Conservation (phyloP, 495 filamentous ascomycete species). For the Penicillium crystallinum region DNA sequence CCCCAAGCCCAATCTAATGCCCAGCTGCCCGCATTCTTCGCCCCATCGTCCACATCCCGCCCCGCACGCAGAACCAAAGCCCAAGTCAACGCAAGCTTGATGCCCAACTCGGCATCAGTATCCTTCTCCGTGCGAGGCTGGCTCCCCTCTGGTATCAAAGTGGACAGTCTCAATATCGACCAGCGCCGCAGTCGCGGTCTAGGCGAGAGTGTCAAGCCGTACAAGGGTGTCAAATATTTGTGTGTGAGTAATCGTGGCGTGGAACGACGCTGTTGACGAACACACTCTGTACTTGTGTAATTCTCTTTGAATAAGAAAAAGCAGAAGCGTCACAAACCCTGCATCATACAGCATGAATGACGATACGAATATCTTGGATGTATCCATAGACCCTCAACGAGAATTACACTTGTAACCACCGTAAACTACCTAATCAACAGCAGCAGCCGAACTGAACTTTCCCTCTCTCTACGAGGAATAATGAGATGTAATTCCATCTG, state of each 20-base stretch:
- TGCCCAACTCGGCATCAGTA: constrained; percentile 83
- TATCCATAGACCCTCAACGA: no score
- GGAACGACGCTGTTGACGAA: constrained; percentile 49
- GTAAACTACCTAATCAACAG: no score
- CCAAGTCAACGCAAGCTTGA: constrained; percentile 72
- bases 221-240: constrained; percentile 97
- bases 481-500: no score
- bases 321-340: neutral
- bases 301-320: neutral
- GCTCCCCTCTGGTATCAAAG: constrained; percentile 88
- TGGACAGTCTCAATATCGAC: constrained; percentile 84
- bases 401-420: no score
- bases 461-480: no score
- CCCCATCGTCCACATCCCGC: constrained; percentile 29
- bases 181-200: constrained; percentile 79
- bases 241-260: constrained; percentile 83
- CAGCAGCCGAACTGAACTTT: no score
- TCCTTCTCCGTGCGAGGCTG: constrained; percentile 92
- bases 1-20: constrained; percentile 6
- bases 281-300: neutral
- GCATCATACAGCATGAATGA: constrained; percentile 5
- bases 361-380: neutral
- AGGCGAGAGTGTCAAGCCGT: constrained; percentile 84
- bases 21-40: constrained; percentile 22
- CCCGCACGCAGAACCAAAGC: constrained; percentile 42